These are phyloP conservation scores for Botrytis medusae DNA, from an alignment of 2,329 filamentous ascomycete genomes.

Conservation along the genomic window DNA sequence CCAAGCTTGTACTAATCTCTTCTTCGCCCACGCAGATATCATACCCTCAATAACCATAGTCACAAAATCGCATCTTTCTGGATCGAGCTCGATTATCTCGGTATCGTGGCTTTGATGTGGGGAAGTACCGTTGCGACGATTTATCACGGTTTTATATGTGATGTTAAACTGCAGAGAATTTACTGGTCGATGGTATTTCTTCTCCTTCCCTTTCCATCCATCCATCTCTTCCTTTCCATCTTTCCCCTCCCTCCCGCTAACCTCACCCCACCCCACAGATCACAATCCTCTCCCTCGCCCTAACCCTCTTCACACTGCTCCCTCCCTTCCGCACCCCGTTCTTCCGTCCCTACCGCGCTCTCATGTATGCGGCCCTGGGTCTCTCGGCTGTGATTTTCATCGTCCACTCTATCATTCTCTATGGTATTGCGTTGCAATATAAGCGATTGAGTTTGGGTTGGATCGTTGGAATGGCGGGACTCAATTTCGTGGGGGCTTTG, in stretches of 20 bases:
- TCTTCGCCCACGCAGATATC: conserved; percentile 25
- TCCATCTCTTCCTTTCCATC: conserved; percentile 26
- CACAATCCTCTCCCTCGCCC: background rate
- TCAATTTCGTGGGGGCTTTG: conserved; percentile 28
- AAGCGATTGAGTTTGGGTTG: conserved; percentile 28
- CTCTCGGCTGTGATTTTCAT: conserved; percentile 36
- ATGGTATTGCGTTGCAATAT: conserved; percentile 29
- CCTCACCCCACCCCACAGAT: conserved; percentile 28
- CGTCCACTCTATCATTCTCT: conserved; percentile 30
- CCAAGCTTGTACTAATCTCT: background rate
- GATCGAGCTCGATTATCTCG: conserved; percentile 43
- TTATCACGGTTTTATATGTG: conserved; percentile 46
- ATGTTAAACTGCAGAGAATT: conserved; percentile 37
- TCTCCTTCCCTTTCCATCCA: background rate
- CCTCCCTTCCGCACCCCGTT: conserved; percentile 27
- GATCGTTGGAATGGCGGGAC: conserved; percentile 21
- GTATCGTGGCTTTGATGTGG: conserved; percentile 43
- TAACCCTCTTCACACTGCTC: conserved; percentile 34
- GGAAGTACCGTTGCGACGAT: conserved; percentile 44
- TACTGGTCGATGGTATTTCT: conserved; percentile 42
- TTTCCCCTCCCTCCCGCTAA: conserved; percentile 28
- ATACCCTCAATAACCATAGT: conserved; percentile 45
- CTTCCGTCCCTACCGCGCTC: conserved; percentile 30
- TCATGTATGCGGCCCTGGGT: conserved; percentile 33
- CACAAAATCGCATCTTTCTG: conserved; percentile 38